A percentile compares a stretch with the other conserved stretches of the same genome.
phyloP scores from a whole-genome alignment of 306 rosid genomes.

The Sicyos baderoa region DNA sequence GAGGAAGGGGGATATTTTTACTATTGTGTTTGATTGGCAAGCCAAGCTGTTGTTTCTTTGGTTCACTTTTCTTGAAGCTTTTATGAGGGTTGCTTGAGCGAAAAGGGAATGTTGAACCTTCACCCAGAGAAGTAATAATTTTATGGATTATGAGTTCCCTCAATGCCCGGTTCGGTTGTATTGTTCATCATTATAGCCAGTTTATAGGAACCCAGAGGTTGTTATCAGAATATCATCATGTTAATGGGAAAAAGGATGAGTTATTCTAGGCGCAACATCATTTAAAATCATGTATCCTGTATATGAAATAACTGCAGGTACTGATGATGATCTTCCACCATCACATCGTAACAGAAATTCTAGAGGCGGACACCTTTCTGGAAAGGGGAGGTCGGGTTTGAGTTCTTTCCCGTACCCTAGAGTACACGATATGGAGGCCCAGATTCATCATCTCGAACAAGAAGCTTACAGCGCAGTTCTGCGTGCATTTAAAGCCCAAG shows the following conservation, averaged over 20 bases:
- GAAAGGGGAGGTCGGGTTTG: slow-evolving; percentile 34
- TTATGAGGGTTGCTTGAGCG: neutral
- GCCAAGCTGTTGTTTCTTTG: neutral
- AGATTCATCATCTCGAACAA: slow-evolving; percentile 43
- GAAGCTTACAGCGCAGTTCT: slow-evolving; percentile 46
- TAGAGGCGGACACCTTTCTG: slow-evolving; percentile 35
- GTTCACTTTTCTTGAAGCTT: neutral
- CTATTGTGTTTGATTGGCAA: neutral
- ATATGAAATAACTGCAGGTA: slow-evolving; percentile 33
- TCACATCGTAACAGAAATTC: slow-evolving; percentile 42
- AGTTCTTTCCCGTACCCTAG: slow-evolving; percentile 35
- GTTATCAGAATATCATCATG: slow-evolving; percentile 1
- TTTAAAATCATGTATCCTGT: slow-evolving; percentile 15
- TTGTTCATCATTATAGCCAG: neutral
- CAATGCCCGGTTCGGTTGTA: neutral
- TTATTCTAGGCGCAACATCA: slow-evolving; percentile 5
- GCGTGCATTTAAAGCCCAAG: slow-evolving; percentile 51
- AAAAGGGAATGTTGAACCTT: neutral
- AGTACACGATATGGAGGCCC: slow-evolving; percentile 46
- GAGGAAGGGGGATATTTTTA: neutral
- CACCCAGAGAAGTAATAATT: neutral
- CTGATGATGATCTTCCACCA: slow-evolving; percentile 44
- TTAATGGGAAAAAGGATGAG: slow-evolving; percentile 8
- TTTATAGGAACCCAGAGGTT: slow-evolving; percentile 9
- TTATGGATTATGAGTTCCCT: slow-evolving; percentile 3